phyloP scores from a whole-genome alignment of 2,329 filamentous ascomycete species.

The Stachybotrys chartarum region DNA sequence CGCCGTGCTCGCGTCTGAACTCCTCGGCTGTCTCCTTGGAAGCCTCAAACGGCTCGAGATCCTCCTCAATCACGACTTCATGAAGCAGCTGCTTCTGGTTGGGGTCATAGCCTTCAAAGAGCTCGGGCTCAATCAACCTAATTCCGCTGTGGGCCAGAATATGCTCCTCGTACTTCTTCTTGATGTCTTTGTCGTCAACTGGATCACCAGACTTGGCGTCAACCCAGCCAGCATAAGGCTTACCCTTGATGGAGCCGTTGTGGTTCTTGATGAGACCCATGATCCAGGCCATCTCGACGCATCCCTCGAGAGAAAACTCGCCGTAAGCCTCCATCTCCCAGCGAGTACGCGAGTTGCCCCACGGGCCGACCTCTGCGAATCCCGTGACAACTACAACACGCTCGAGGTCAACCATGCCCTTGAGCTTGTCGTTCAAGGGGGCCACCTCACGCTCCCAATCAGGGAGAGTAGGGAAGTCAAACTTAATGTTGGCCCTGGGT shows the following conservation, averaged over 20 bases:
- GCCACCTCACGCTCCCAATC: conserved; percentile 89
- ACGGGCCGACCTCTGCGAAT: conserved; percentile 92
- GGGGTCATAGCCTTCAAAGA: conserved; percentile 94
- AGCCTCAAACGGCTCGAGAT: conserved; percentile 92
- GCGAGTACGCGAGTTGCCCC: conserved; percentile 95
- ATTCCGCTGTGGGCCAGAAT: conserved; percentile 97
- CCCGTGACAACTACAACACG: conserved; percentile 97
- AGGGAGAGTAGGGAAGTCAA: conserved; percentile 83
- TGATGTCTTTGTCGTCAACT: conserved; percentile 96
- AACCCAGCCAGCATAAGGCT: conserved; percentile 95
- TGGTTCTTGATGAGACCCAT: conserved; percentile 99
- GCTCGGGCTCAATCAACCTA: conserved; percentile 91
- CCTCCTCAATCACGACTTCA: conserved; percentile 94
- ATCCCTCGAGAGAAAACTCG: conserved; percentile 94
- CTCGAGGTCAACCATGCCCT: conserved; percentile 97
- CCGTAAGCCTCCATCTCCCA: conserved; percentile 99
- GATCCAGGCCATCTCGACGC: conserved; percentile 99
- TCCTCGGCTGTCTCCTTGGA: conserved; percentile 97
- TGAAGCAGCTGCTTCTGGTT: conserved; percentile 98
- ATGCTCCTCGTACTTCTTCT: conserved; percentile 93
- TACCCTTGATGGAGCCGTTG: conserved; percentile 92
- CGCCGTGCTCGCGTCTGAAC: conserved; percentile 93
- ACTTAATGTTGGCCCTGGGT: conserved; percentile 96
- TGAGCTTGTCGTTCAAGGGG: conserved; percentile 79
- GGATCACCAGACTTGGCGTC: conserved; percentile 91